Percentiles rank a stretch among this genome's conserved stretches.
These are phyloP conservation scores for Penicillium macrosclerotiorum DNA, from an alignment of 495 filamentous ascomycete genomes.

Conservation along the genomic window DNA sequence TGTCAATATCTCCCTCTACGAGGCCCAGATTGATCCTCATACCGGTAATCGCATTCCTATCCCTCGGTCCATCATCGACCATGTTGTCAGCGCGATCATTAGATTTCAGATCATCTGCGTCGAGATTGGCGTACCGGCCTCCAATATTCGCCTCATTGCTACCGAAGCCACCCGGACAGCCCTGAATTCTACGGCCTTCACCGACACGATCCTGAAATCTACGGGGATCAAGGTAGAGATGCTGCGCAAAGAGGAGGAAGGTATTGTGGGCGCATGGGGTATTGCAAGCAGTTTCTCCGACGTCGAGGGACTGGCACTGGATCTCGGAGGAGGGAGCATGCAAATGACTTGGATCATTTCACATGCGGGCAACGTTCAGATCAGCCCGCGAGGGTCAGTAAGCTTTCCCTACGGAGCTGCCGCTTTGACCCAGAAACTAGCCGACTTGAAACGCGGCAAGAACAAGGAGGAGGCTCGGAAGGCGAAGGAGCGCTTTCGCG, in stretches of 20 bases:
- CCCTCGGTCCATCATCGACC: slow-evolving; percentile 56
- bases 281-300: slow-evolving; percentile 70
- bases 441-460: slow-evolving; percentile 43
- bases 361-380: slow-evolving; percentile 47
- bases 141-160: slow-evolving; percentile 71
- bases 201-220: slow-evolving; percentile 54
- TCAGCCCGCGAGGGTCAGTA: slow-evolving; percentile 45
- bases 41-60: slow-evolving; percentile 54
- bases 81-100: slow-evolving; percentile 60
- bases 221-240: slow-evolving; percentile 68
- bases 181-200: slow-evolving; percentile 67
- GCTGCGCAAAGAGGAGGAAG: slow-evolving; percentile 77
- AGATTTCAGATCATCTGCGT: slow-evolving; percentile 74
- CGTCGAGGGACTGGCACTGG: slow-evolving; percentile 75
- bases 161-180: slow-evolving; percentile 89
- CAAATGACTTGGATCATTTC: slow-evolving; percentile 84
- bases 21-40: slow-evolving; percentile 61
- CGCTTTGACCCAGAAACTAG: slow-evolving; percentile 60
- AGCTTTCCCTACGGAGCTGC: slow-evolving; percentile 86
- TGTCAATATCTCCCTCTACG: slow-evolving; percentile 82
- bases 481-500: slow-evolving; percentile 42
- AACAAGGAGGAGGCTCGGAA: slow-evolving; percentile 25
- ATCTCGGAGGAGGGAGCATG: slow-evolving; percentile 86
- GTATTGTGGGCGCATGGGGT: slow-evolving; percentile 77
- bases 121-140: slow-evolving; percentile 61